Evolutionary conservation across 352 stramenopile species (phyloP), one percentile per base, ranked within the genome.

Genomic region (Blastocystis hominis): DNA sequence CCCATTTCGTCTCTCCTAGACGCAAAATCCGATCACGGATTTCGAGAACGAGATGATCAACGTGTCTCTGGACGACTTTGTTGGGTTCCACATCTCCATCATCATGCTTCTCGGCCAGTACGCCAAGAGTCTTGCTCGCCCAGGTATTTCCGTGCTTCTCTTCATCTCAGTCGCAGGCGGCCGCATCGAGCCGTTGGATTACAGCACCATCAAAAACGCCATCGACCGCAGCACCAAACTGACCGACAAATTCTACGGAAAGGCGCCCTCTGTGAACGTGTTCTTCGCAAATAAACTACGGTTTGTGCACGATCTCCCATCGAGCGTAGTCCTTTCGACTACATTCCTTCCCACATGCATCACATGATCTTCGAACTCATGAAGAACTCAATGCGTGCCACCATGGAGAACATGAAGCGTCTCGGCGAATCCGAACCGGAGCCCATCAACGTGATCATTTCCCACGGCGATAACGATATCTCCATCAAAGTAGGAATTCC

Each of bases 341-440:
- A 87, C 59, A 92, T 96, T 53, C 93, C 93, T 36, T 94, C 92
- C 69, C 93, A 96, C 79, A 79, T 96, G 79, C 93, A 96, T 70
- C 93, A 96, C 89, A 96, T 96, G 93, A 91, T 95, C 15, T 96
- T 96, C 80, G 93, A 96, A 88, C 91, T 96, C 64, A 95, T 96
- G 89, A 96, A 96, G 91, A 95, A 95, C 75, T 94, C 92, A 1
- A 94, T 95, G 92, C 93, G 93, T 40, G 93, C 93, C 0, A 93
- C 95, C 13, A 92, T 95, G 56, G 93, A 96, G 86, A 95, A 94
- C 86, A 87, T 78, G 92, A 95, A 80, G 92, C 91, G 30, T 91
- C 95, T 6, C 10, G 59, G 50, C 20, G 93, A 95, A 80, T 95
- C 94, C 59, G 91, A 93, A 66, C 94, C 95, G 91, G 92, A 93